Evolutionary conservation across 345 rosid species (phyloP).

Genomic region (Cardamine occulta): DNA sequence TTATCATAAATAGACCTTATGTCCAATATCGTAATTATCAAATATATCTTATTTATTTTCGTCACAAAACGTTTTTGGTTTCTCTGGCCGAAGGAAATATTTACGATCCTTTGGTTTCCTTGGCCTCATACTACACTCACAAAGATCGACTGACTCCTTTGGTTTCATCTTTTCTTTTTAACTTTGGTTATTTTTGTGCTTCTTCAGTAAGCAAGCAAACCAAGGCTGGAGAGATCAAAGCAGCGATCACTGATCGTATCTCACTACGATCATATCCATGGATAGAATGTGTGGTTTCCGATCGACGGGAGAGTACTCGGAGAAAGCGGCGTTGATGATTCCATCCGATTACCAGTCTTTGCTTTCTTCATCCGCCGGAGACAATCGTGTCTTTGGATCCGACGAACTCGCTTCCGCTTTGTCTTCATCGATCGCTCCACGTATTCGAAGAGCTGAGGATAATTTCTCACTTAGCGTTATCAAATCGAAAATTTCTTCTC

Average conservation of each 20-base stretch:
- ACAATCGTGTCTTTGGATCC: conserved; percentile 53
- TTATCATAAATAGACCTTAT: not conserved
- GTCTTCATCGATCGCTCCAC: conserved; percentile 59
- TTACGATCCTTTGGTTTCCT: too few relatives aligned
- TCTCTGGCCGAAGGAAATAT: not conserved
- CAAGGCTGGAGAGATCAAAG: conserved; percentile 7
- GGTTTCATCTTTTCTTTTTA: not conserved
- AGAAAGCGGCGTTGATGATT: conserved; percentile 51
- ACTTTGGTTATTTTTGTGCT: not conserved
- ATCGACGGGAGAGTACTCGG: conserved; percentile 52
- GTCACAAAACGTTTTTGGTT: not conserved
- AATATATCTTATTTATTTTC: not conserved
- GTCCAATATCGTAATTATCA: conserved; percentile 10
- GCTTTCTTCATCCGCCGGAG: conserved; percentile 52
- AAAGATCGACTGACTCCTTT: too few relatives aligned
- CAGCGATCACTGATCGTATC: conserved; percentile 22
- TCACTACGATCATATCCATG: conserved; percentile 25
- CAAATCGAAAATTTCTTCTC: conserved; percentile 82
- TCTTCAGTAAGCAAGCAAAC: conserved; percentile 12
- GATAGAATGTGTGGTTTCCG: conserved; percentile 46
- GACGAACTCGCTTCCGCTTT: conserved; percentile 63
- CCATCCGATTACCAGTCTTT: conserved; percentile 55
- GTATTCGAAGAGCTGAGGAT: conserved; percentile 47
- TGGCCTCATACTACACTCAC: too few relatives aligned
- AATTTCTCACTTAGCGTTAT: conserved; percentile 34